A percentile compares a stretch with the other conserved stretches of the same genome.
Evolutionary conservation across 2,329 filamentous ascomycete genomes (phyloP).

Genomic region (Sporothrix protearum): DNA sequence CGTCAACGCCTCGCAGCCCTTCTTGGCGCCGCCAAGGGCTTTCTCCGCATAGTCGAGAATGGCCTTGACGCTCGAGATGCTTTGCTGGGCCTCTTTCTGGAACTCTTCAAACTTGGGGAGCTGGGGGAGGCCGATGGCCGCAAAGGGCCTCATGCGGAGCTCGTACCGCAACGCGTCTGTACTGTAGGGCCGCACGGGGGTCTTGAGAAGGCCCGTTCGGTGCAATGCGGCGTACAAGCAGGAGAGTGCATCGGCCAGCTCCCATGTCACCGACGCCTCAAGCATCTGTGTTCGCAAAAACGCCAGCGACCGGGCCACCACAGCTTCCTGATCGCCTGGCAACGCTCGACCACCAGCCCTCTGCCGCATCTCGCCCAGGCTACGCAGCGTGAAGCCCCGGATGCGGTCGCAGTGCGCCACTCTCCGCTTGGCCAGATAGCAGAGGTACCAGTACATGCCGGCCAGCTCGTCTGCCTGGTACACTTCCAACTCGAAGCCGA

Average conservation of each 20-base stretch:
- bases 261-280: constrained; percentile 61
- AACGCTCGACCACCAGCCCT: constrained; percentile 29
- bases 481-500: constrained; percentile 90
- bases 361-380: constrained; percentile 36
- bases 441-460: constrained; percentile 88
- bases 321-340: constrained; percentile 38
- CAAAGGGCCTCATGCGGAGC: constrained; percentile 81
- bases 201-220: constrained; percentile 54
- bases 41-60: constrained; percentile 47
- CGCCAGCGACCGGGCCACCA: constrained; percentile 49
- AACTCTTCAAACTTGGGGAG: constrained; percentile 65
- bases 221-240: constrained; percentile 64
- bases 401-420: constrained; percentile 70
- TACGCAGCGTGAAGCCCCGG: constrained; percentile 57
- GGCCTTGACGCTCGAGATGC: constrained; percentile 38
- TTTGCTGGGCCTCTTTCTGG: constrained; percentile 40
- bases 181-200: constrained; percentile 60
- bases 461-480: constrained; percentile 82
- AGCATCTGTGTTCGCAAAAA: constrained; percentile 60
- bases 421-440: constrained; percentile 66
- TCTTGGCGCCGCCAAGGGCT: constrained; percentile 48
- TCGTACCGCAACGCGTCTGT: constrained; percentile 69
- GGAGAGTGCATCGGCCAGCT: constrained; percentile 53
- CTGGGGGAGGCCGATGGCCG: constrained; percentile 62
- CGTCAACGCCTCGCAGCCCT: constrained; percentile 54